Evolutionary conservation across 768 basidiomycete species (phyloP), one percentile per base, ranked within the genome.

Genomic region (Lentinula edodes): DNA sequence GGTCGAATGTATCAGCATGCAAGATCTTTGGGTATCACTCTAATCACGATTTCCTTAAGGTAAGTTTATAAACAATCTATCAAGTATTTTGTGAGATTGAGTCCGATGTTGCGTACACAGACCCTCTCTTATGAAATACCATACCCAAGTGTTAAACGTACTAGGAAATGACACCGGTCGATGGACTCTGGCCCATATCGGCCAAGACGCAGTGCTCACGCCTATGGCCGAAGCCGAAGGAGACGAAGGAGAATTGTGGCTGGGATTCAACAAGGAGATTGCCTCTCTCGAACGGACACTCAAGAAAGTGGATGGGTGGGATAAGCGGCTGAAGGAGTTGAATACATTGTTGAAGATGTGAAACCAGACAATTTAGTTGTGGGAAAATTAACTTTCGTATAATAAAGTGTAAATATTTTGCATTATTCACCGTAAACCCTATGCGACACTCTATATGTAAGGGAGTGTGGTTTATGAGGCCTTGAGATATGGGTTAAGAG

Each of bases 1-100:
- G 95, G 95, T 0, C 79, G 85, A 65, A 95, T 98, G 92, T 98
- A 98, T 75, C 91, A 95, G 71, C 87, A 92, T 64, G 89, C 91
- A 34, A 97, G 97, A 73, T 81, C 86, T 36, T 77, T 92, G 12
- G 93, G 89, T 1, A 94, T 97, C 69, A 95, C 95, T 0, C 81
- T 98, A 52, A 89, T 98, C 61, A 98, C 95, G 3, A 93, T 98
- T 55, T 95, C 95, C 15, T 78, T 93, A 57, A 87, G 90, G 90
- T 90, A 65, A 1, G 82, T 71, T 23, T 58, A 15, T 18, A 12
- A 10, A 32, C 38, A 52, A 34, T 23, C 18, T 50, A 20, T 23
- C 32, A 28, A 28, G 28, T 28, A 28, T 28, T 28, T 28, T 28
- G n/a, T 18, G 51, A 20, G 52, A 23, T 52, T 57, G n/a, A 45